A percentile compares a stretch with the other conserved stretches of the same genome.
Conservation (phyloP, 495 filamentous ascomycete species). For the Trypethelium eluteriae region DNA sequence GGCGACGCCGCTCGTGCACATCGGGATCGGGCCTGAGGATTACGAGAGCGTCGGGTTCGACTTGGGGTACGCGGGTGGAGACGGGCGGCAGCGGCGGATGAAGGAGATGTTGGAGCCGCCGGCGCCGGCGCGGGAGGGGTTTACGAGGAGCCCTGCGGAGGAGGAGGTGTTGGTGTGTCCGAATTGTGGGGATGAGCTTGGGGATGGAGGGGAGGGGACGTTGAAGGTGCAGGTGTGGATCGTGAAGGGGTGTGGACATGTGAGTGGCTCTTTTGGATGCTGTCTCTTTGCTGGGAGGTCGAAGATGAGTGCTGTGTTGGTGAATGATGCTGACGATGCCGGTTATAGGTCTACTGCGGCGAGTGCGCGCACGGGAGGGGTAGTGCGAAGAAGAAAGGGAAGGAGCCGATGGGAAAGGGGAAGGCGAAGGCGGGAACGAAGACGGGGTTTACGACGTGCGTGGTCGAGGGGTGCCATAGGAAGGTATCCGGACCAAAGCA, state of each 20-base stretch:
- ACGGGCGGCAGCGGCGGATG: background rate
- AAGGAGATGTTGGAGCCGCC: slow-evolving; percentile 41
- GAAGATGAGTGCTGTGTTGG: no score
- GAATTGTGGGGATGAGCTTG: slow-evolving; percentile 62
- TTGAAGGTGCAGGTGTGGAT: slow-evolving; percentile 64
- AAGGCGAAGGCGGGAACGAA: slow-evolving; percentile 17
- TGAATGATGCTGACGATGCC: background rate
- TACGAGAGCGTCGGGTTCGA: slow-evolving; percentile 23
- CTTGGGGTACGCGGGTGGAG: slow-evolving; percentile 17
- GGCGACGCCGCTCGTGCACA: background rate
- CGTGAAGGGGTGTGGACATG: slow-evolving; percentile 66
- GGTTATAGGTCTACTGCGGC: slow-evolving; percentile 60
- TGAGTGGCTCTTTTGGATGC: slow-evolving; percentile 37
- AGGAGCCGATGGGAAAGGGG: slow-evolving; percentile 22
- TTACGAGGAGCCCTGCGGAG: slow-evolving; percentile 55
- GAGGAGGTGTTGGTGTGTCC: slow-evolving; percentile 62
- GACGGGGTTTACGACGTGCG: slow-evolving; percentile 22
- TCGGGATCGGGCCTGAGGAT: slow-evolving; percentile 16
- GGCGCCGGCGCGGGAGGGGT: slow-evolving; percentile 50
- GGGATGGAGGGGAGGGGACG: slow-evolving; percentile 45
- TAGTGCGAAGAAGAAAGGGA: slow-evolving; percentile 25
- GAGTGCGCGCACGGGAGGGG: slow-evolving; percentile 51
- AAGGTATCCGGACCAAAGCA: slow-evolving; percentile 15
- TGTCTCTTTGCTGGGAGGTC: background rate
- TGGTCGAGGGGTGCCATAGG: slow-evolving; percentile 35